Conservation (phyloP, 2,329 filamentous ascomycete genomes). For the Trichoderma brevicompactum region DNA sequence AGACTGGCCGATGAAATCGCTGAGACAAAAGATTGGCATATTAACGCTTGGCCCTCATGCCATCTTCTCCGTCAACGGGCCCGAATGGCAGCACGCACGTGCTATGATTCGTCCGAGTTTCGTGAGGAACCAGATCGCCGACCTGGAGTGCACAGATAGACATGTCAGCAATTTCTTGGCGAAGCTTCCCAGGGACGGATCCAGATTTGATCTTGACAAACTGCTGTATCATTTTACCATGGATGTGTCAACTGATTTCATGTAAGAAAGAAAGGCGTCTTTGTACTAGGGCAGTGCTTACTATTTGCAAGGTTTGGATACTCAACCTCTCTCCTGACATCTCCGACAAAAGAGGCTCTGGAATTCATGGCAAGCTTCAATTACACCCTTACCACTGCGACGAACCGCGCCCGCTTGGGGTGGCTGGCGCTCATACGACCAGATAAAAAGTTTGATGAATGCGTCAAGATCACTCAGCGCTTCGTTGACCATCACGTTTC, state of each 20-base stretch:
- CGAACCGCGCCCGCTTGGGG: constrained; percentile 47
- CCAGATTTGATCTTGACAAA: constrained; percentile 63
- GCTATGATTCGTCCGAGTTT: constrained; percentile 60
- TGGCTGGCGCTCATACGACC: constrained; percentile 43
- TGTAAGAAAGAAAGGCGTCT: constrained; percentile 40
- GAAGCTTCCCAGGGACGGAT: constrained; percentile 60
- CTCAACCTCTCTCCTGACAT: constrained; percentile 47
- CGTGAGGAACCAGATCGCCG: constrained; percentile 60
- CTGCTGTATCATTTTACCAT: constrained; percentile 69
- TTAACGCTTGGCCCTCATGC: constrained; percentile 54
- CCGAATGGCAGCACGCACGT: constrained; percentile 57
- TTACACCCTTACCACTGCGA: constrained; percentile 47
- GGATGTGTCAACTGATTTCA: constrained; percentile 70
- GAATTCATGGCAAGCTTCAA: constrained; percentile 57
- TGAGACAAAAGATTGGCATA: constrained; percentile 44
- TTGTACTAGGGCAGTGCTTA: background rate
- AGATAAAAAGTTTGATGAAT: constrained; percentile 45
- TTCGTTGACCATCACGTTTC: constrained; percentile 57
- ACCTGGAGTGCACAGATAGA: constrained; percentile 71
- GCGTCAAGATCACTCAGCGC: constrained; percentile 47
- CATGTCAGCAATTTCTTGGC: constrained; percentile 67
- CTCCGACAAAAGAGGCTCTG: constrained; percentile 43
- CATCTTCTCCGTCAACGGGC: constrained; percentile 60
- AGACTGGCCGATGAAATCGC: constrained; percentile 53
- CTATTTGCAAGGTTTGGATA: constrained; percentile 44